These are phyloP conservation scores for Falciphora oryzae DNA, from an alignment of 2,329 filamentous ascomycete species.

Conservation along the genomic window DNA sequence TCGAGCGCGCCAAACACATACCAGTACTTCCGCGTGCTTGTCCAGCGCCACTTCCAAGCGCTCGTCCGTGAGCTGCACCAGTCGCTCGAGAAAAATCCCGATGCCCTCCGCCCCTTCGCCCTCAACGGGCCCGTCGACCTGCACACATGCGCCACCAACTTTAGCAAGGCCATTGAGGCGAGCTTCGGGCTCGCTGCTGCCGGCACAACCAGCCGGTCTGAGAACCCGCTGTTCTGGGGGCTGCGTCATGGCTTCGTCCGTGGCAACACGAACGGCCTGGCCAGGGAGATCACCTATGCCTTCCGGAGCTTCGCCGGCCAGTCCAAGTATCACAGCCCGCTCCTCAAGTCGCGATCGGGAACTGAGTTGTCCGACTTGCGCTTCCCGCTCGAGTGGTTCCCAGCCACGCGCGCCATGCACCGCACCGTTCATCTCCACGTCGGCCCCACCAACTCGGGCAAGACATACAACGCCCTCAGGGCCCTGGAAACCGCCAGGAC, in stretches of 20 bases:
- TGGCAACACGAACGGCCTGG: slow-evolving; percentile 44
- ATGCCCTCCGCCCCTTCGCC: slow-evolving; percentile 21
- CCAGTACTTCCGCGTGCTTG: slow-evolving; percentile 21
- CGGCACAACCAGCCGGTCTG: slow-evolving; percentile 28
- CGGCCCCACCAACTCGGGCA: slow-evolving; percentile 95
- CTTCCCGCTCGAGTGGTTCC: slow-evolving; percentile 91
- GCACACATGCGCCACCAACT: slow-evolving; percentile 37
- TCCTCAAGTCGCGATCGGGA: slow-evolving; percentile 43
- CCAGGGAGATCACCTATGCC: slow-evolving; percentile 55
- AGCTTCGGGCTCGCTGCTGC: slow-evolving; percentile 39
- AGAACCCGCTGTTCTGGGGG: slow-evolving; percentile 51
- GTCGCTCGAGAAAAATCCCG: not conserved
- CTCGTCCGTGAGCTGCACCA: slow-evolving; percentile 27
- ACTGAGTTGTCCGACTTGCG: slow-evolving; percentile 60
- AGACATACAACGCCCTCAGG: slow-evolving; percentile 91
- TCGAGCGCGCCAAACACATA: slow-evolving; percentile 16
- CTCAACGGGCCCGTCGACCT: slow-evolving; percentile 35
- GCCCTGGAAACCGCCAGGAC: slow-evolving; percentile 68
- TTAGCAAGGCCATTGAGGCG: slow-evolving; percentile 38
- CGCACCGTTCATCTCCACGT: slow-evolving; percentile 88
- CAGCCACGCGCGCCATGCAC: slow-evolving; percentile 71
- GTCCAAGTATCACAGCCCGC: slow-evolving; percentile 40
- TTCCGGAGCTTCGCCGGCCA: slow-evolving; percentile 63
- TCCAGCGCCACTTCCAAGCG: slow-evolving; percentile 27
- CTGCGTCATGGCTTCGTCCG: slow-evolving; percentile 55